Evolutionary conservation across 225 moss, liverwort and hornwort genomes (phyloP).

Genomic region (Marchantia paleacea): DNA sequence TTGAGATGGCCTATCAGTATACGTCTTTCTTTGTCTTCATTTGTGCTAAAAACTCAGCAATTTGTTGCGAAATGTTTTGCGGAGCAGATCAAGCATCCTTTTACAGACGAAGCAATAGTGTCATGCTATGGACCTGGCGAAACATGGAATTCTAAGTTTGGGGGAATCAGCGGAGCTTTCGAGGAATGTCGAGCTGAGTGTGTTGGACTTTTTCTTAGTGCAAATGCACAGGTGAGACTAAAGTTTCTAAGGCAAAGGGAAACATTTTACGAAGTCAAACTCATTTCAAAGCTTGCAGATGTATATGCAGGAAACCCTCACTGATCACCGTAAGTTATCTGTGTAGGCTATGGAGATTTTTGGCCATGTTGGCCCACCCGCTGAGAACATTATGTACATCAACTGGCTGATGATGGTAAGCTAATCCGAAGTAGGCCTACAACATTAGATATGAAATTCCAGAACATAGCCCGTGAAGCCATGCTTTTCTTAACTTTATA

Average conservation of each 20-base stretch:
- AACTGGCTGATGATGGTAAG: slow-evolving; percentile 75
- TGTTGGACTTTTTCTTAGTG: slow-evolving; percentile 59
- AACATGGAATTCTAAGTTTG: slow-evolving; percentile 67
- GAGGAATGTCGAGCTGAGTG: slow-evolving; percentile 84
- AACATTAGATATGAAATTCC: not conserved
- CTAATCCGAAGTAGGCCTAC: not conserved
- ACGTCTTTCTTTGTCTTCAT: too few species aligned
- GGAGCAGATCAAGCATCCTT: slow-evolving; percentile 55
- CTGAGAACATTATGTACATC: slow-evolving; percentile 55
- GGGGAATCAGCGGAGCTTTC: slow-evolving; percentile 51
- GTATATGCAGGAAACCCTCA: too few species aligned
- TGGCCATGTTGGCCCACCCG: slow-evolving; percentile 52
- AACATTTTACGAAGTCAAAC: not conserved
- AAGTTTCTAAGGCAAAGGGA: too few species aligned
- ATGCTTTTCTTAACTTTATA: not conserved
- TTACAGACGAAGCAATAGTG: slow-evolving; percentile 43
- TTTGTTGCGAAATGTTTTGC: too few species aligned
- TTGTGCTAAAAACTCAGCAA: too few species aligned
- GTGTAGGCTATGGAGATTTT: slow-evolving; percentile 60
- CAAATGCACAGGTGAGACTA: slow-evolving; percentile 44
- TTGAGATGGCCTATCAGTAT: too few species aligned
- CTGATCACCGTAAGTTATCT: not conserved
- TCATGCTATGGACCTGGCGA: slow-evolving; percentile 63
- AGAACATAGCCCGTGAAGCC: not conserved
- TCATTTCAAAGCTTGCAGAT: not conserved